Percentiles rank a stretch among this genome's conserved stretches.
phyloP scores from a whole-genome alignment of 805 yeast genomes.

The Candida lessepsii region DNA sequence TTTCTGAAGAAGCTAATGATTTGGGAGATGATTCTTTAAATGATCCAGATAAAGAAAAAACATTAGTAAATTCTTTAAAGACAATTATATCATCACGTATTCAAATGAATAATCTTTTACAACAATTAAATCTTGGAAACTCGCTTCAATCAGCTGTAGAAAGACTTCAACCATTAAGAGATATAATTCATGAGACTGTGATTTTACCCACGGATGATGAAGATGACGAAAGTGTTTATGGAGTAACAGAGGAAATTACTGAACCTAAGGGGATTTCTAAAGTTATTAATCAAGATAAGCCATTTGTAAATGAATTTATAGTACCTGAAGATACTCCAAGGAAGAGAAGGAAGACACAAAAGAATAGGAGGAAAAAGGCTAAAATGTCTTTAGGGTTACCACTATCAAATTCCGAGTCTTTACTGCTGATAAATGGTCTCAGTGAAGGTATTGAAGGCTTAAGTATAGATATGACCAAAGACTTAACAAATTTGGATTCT shows the following conservation, averaged over 20 bases:
- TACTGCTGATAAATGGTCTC: not conserved
- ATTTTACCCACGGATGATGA: conserved; percentile 51
- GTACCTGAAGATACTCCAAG: conserved; percentile 36
- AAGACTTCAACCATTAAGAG: conserved; percentile 46
- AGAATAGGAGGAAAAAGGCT: conserved; percentile 7
- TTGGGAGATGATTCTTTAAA: conserved; percentile 13
- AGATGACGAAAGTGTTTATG: conserved; percentile 10
- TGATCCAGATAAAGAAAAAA: conserved; percentile 15
- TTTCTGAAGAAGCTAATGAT: too few species aligned
- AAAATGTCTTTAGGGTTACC: conserved; percentile 17
- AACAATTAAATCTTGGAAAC: conserved; percentile 45
- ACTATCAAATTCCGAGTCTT: not conserved
- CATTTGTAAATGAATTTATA: conserved; percentile 51
- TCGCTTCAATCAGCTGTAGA: conserved; percentile 52
- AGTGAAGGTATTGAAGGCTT: conserved; percentile 34
- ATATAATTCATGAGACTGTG: conserved; percentile 46
- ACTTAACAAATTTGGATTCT: conserved; percentile 35
- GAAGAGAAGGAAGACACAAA: not conserved
- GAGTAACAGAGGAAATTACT: conserved; percentile 19
- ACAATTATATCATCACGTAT: conserved; percentile 41
- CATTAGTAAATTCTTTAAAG: conserved; percentile 20
- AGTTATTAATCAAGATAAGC: conserved; percentile 45
- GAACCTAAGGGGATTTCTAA: conserved; percentile 58
- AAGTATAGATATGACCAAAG: conserved; percentile 31
- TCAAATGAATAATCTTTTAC: conserved; percentile 40